Base-by-base conservation (phyloP, 2,329 filamentous ascomycete species). In the Sporothrix luriei region DNA sequence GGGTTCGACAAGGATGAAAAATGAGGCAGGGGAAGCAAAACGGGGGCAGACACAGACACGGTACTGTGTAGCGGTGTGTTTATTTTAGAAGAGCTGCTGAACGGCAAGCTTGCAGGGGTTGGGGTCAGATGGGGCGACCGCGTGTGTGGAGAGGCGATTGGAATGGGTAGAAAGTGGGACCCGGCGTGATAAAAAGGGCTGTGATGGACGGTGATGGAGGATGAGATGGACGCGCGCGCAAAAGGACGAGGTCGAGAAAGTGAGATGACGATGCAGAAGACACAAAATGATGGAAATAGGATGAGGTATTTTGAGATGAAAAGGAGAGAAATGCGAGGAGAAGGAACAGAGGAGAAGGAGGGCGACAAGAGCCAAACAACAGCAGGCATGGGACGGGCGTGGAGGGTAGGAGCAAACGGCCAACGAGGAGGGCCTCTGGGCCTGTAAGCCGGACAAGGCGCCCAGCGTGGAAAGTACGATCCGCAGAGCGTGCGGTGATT, bases 61-160 rank as follows among this genome's bases (percentile, higher is more conserved):
- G 51, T 46, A n/a, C n/a, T n/a, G n/a, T n/a, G n/a, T n/a, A 62
- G 57, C 57, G 57, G 57, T 43, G 57, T 62, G 38, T 62, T 62
- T 62, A 62, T 62, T 43, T 26, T 62, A 38, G 38, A 57, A 6
- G 24, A 65, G 43, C 40, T 51, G 24, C 24, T n/a, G 61, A 51
- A 29, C 61, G 21, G 19, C 43, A 29, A 64, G 16, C 43, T 43
- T 52, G 33, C 46, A 66, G 33, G 64, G 46, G 43, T 46, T 33
- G 43, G 49, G 49, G 64, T 29, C 48, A 51, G 64, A 54, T 40
- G 48, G 43, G n/a, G 43, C 40, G 21, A 33, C 33, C 33, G 33
- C 16, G 43, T 48, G 33, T 61, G 55, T 46, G 21, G 59, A 33
- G 40, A 61, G 57, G 43, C 16, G 33, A 61, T 33, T 33, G 33